Conservation (phyloP, 495 filamentous ascomycete species). For the Durotheca rogersii region DNA sequence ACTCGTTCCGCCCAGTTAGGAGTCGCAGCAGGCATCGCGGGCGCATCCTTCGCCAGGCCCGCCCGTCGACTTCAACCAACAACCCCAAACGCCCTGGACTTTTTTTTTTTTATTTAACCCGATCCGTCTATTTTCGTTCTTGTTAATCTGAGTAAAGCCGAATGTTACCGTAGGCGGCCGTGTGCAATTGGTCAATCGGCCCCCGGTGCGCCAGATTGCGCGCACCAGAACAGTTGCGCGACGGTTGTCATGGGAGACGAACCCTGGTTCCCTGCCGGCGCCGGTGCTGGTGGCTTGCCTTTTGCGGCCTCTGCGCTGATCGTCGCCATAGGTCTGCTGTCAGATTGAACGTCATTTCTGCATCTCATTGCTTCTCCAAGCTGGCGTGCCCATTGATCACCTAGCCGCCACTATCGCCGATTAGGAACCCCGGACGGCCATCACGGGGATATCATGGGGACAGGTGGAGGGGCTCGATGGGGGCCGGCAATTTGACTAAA, state of each 20-base stretch:
- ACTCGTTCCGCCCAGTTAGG: no score
- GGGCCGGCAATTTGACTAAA: constrained; percentile 23
- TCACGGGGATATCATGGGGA: not conserved
- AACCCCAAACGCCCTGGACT: no score
- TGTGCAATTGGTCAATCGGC: constrained; percentile 24
- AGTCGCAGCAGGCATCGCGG: no score
- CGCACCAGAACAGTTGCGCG: constrained; percentile 1
- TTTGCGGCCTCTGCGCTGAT: constrained; percentile 15
- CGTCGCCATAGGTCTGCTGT: constrained; percentile 32
- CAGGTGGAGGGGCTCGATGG: not conserved
- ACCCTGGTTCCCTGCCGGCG: constrained; percentile 23
- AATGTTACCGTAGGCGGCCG: constrained; percentile 17
- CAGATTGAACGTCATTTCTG: constrained; percentile 34
- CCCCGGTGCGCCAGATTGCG: constrained; percentile 17
- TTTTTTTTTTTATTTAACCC: constrained; percentile 19
- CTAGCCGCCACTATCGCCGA: constrained; percentile 18
- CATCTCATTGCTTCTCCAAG: constrained; percentile 16
- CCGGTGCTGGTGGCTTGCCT: constrained; percentile 15
- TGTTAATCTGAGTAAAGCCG: constrained; percentile 20
- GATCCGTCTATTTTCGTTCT: constrained; percentile 15
- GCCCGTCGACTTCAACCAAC: no score
- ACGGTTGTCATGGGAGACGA: constrained; percentile 30
- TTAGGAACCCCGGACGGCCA: constrained; percentile 20
- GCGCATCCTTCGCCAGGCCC: no score
- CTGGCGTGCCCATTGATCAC: constrained; percentile 6